phyloP scores from a whole-genome alignment of 768 basidiomycete species.

The Tricholoma sp. region DNA sequence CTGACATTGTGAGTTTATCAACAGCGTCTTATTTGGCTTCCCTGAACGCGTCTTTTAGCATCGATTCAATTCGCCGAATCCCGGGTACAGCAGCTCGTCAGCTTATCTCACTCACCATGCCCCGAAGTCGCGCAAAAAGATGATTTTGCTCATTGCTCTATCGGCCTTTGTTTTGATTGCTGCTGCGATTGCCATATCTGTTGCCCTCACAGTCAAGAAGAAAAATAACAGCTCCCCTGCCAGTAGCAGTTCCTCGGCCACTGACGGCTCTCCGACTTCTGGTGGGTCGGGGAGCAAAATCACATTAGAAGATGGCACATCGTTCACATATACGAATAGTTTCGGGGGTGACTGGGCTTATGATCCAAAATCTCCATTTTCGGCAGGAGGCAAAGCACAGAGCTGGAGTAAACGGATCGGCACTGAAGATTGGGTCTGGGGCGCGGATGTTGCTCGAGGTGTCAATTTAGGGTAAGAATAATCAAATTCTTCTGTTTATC shows the following conservation, averaged over 20 bases:
- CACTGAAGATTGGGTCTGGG: conserved; percentile 68
- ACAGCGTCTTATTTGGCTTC: background rate
- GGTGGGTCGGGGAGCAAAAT: conserved; percentile 67
- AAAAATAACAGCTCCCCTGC: conserved; percentile 11
- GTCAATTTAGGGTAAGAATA: conserved; percentile 53
- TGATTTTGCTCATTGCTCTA: conserved; percentile 9
- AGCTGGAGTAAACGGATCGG: conserved; percentile 76
- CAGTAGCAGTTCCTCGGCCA: conserved; percentile 5
- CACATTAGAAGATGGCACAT: conserved; percentile 69
- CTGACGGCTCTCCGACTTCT: conserved; percentile 23
- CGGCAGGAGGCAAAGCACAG: conserved; percentile 68
- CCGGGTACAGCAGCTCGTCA: background rate
- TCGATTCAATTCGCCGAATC: conserved; percentile 3
- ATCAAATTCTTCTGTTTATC: conserved; percentile 4
- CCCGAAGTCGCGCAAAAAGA: conserved; percentile 6
- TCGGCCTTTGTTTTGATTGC: conserved; percentile 4
- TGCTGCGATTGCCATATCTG: conserved; percentile 6
- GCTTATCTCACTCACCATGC: background rate
- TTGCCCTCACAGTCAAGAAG: conserved; percentile 12
- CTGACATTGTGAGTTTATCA: background rate
- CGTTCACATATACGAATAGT: conserved; percentile 70
- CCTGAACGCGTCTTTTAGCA: conserved; percentile 1
- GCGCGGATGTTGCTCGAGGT: conserved; percentile 50
- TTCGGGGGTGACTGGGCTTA: conserved; percentile 83
- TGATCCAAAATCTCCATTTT: conserved; percentile 68